phyloP scores from a whole-genome alignment of 768 basidiomycete genomes.

The Termitomyces sp. region DNA sequence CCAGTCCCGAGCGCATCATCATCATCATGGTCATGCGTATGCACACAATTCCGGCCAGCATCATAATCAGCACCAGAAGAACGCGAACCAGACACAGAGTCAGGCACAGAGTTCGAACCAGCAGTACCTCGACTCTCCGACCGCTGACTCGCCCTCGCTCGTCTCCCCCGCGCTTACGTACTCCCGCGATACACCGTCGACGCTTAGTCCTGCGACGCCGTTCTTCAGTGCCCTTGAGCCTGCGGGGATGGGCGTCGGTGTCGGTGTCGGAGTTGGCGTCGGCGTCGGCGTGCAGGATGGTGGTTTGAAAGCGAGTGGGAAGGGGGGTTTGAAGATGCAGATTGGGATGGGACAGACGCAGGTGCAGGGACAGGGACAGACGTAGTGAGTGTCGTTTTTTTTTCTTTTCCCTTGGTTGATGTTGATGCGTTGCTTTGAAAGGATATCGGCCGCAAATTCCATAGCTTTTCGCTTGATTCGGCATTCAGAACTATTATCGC shows the following conservation, averaged over 20 bases:
- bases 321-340: background rate
- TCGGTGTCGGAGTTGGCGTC: background rate
- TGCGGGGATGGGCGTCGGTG: constrained; percentile 8
- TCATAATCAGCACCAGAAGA: background rate
- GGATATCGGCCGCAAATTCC: background rate
- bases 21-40: background rate
- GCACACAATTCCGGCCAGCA: background rate
- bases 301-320: background rate
- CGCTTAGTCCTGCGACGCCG: constrained; percentile 66
- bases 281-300: background rate
- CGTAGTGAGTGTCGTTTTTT: background rate
- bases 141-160: constrained; percentile 40
- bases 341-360: background rate
- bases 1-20: constrained; percentile 1
- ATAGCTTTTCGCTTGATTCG: background rate
- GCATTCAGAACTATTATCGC: background rate
- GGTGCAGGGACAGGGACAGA: background rate
- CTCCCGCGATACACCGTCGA: constrained; percentile 57
- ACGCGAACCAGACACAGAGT: background rate
- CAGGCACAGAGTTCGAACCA: background rate
- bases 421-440: background rate
- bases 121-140: background rate
- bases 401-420: background rate
- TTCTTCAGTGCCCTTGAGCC: constrained; percentile 69
- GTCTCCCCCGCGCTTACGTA: constrained; percentile 68